Evolutionary conservation across 177 flowering plant species (phyloP), one percentile per base, ranked within the genome.

Genomic region (Telopea speciosissima): DNA sequence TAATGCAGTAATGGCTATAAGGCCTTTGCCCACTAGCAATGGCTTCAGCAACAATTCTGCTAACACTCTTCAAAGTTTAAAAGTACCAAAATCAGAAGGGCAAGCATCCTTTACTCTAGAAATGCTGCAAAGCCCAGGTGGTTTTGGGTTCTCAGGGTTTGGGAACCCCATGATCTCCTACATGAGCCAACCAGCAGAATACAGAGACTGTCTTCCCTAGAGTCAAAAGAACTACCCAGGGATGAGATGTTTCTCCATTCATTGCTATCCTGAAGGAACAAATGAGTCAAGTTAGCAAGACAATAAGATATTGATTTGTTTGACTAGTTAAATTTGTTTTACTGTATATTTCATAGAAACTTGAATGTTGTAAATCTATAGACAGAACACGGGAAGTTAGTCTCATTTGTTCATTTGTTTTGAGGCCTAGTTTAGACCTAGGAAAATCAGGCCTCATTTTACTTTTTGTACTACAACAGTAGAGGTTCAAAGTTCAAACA

Each of bases 161-260:
- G 76, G 72, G 25, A 78, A 67, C 61, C 64, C 76, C 2, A 44
- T 63, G 60, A 28, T 24, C 33, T 52, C 69, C 5, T 77, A 63
- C 76, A 67, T 67, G 72, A 67, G 24, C 19, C 74, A 71, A 36
- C 25, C 63, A 72, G 40, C 63, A 72, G 40, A 66, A 69, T 19
- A 33, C 56, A 24, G 73, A 76, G 11, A 28, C 19, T n/a, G 65
- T 17, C 24, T 80, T 73, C 26, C 61, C 79, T 3, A 77, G 67
- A 63, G 68, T 80, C 62, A 88, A 86, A 86, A 70, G 88, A 86
- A 26, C 89, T 85, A 66, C 86, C 87, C 5, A 77, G 80, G 60
- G 89, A 85, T 2, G 88, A 86, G 70, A 26, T 68, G 76, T 85
- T 85, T 69, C 28, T 86, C 0, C 87, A 86, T 22, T 83, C 90